Evolutionary conservation across 2,329 filamentous ascomycete genomes (phyloP).

Genomic region (Sporothrix inflata): DNA sequence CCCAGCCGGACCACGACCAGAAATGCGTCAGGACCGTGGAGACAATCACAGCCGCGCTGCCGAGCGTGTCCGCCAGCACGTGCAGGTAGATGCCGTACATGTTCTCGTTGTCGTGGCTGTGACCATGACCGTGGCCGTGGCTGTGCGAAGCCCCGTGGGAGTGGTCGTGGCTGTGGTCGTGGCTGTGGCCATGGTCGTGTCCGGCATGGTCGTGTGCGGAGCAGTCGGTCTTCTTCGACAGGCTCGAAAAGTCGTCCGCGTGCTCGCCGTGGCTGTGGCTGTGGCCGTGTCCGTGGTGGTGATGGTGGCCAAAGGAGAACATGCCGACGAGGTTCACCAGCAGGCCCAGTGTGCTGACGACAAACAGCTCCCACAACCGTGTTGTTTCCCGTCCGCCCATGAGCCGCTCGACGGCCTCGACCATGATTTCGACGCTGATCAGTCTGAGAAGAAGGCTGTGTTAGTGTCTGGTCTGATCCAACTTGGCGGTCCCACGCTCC

Average conservation of each 20-base stretch:
- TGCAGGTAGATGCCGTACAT: conserved; percentile 98
- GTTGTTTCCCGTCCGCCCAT: conserved; percentile 83
- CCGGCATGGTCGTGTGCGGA: conserved; percentile 38
- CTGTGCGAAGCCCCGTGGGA: conserved; percentile 44
- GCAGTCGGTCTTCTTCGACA: conserved; percentile 39
- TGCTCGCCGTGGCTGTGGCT: conserved; percentile 43
- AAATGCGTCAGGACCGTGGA: conserved; percentile 87
- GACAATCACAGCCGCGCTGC: conserved; percentile 90
- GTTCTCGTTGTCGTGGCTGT: conserved; percentile 86
- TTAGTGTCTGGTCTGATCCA: background rate
- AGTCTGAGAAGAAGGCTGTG: conserved; percentile 56
- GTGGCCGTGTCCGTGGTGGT: conserved; percentile 52
- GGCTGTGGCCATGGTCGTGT: conserved; percentile 41
- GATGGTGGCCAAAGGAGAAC: conserved; percentile 75
- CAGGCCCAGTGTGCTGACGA: conserved; percentile 85
- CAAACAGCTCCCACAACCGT: conserved; percentile 80
- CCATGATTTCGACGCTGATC: conserved; percentile 93
- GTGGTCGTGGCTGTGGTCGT: conserved; percentile 45
- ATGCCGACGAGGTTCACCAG: conserved; percentile 92
- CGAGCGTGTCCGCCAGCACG: conserved; percentile 90
- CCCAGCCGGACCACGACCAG: conserved; percentile 90
- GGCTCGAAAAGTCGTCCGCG: conserved; percentile 34
- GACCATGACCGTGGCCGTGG: conserved; percentile 45
- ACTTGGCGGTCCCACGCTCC: background rate
- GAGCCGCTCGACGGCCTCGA: conserved; percentile 88